Percentiles rank a stretch among this genome's conserved stretches.
These are phyloP conservation scores for Chalciporus sp. DNA, from an alignment of 1,284 basidiomycete genomes.

Conservation along the genomic window DNA sequence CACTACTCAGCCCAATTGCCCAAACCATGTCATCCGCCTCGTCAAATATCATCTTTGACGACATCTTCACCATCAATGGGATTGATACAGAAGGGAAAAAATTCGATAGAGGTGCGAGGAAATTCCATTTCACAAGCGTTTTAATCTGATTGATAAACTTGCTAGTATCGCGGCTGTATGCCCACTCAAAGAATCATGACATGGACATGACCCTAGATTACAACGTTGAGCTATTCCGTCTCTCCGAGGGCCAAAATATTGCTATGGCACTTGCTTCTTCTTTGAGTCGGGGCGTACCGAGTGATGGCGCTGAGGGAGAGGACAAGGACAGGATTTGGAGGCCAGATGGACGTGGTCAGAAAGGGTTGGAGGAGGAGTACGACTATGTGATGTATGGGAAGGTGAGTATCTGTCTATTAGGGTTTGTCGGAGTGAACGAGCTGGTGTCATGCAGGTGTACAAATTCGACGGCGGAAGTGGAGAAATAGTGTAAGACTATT, in stretches of 20 bases:
- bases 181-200: constrained; percentile 82
- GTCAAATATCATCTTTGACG: constrained; percentile 85
- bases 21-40: constrained; percentile 59
- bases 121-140: not conserved
- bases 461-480: constrained; percentile 90
- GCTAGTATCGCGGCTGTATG: constrained; percentile 84
- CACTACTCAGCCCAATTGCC: not conserved
- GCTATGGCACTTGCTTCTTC: constrained; percentile 87
- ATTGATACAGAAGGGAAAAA: constrained; percentile 96
- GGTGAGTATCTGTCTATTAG: constrained; percentile 48
- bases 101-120: constrained; percentile 85
- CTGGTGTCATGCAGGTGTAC: constrained; percentile 72
- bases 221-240: constrained; percentile 84
- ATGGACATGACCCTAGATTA: constrained; percentile 92
- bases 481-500: constrained; percentile 72
- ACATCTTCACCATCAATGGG: constrained; percentile 82
- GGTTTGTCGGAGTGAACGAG: constrained; percentile 15
- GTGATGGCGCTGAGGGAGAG: constrained; percentile 50
- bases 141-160: constrained; percentile 14
- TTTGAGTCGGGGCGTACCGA: constrained; percentile 64
- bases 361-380: constrained; percentile 93
- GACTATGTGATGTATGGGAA: constrained; percentile 99
- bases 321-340: constrained; percentile 84
- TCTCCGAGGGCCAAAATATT: constrained; percentile 73
- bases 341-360: constrained; percentile 83